phyloP scores from a whole-genome alignment of 2,329 filamentous ascomycete genomes.

The Epichloe gansuensis region DNA sequence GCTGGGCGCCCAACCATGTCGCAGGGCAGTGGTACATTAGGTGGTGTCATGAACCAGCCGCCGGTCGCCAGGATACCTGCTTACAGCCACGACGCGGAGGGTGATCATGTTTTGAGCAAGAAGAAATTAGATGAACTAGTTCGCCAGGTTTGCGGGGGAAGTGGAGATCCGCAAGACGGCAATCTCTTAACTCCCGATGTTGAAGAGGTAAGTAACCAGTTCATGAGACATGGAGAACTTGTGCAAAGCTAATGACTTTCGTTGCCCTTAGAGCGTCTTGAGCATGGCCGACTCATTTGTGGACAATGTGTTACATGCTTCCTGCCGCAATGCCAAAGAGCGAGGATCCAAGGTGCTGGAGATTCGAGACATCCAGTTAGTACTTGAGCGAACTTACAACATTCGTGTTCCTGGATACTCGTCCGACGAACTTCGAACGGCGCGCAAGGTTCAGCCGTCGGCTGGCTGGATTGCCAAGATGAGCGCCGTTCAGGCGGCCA shows the following conservation, averaged over 20 bases:
- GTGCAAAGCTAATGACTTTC: constrained; percentile 8
- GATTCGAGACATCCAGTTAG: constrained; percentile 71
- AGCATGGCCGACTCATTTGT: constrained; percentile 89
- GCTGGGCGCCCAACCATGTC: constrained; percentile 69
- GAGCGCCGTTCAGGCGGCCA: constrained; percentile 89
- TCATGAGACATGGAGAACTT: background rate
- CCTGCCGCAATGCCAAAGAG: constrained; percentile 86
- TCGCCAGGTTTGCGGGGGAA: constrained; percentile 78
- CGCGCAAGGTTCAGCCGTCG: constrained; percentile 83
- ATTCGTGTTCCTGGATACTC: constrained; percentile 90
- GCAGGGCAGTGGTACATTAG: constrained; percentile 61
- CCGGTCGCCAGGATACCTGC: constrained; percentile 69
- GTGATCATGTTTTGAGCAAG: constrained; percentile 89
- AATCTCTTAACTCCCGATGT: constrained; percentile 81
- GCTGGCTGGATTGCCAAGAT: constrained; percentile 91
- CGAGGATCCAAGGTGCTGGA: constrained; percentile 84
- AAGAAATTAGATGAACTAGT: constrained; percentile 95
- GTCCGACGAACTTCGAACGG: constrained; percentile 84
- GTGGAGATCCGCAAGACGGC: constrained; percentile 56
- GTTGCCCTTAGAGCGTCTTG: constrained; percentile 56
- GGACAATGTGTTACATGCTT: constrained; percentile 74
- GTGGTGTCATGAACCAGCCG: constrained; percentile 78
- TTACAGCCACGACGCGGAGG: constrained; percentile 81
- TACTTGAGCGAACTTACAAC: constrained; percentile 76
- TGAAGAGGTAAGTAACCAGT: constrained; percentile 60